A percentile compares a stretch with the other conserved stretches of the same genome.
Evolutionary conservation across 768 basidiomycete species (phyloP).

Genomic region (Mycena floridula): DNA sequence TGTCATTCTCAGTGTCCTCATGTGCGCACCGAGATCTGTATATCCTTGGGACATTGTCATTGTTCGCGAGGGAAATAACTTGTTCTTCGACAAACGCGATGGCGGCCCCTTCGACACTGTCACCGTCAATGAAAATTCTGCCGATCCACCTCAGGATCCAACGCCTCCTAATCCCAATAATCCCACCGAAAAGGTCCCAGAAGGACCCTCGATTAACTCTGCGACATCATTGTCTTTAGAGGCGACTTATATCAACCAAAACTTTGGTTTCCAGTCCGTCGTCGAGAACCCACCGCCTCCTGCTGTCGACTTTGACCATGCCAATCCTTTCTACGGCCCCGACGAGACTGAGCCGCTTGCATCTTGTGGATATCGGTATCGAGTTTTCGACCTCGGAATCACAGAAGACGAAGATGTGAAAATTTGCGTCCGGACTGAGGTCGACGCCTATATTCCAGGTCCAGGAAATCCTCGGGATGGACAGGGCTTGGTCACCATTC

Average conservation of each 20-base stretch:
- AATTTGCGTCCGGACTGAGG: conserved; percentile 92
- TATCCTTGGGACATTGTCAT: conserved; percentile 99
- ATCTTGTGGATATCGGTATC: conserved; percentile 94
- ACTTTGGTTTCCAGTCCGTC: conserved; percentile 95
- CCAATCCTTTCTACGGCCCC: conserved; percentile 93
- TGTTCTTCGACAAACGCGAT: conserved; percentile 97
- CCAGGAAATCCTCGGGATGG: conserved; percentile 60
- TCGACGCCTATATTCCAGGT: conserved; percentile 76
- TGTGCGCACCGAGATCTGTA: conserved; percentile 92
- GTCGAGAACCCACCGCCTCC: conserved; percentile 58
- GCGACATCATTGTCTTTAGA: conserved; percentile 92
- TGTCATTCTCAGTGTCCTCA: conserved; percentile 89
- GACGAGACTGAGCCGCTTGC: conserved; percentile 95
- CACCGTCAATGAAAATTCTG: conserved; percentile 97
- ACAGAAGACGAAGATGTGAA: conserved; percentile 88
- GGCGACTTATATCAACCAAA: conserved; percentile 98
- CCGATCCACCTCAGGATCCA: conserved; percentile 87
- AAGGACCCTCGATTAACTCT: conserved; percentile 84
- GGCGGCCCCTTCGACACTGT: conserved; percentile 96
- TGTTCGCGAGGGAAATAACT: conserved; percentile 83
- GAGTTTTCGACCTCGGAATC: conserved; percentile 88
- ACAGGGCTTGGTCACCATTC: conserved; percentile 82
- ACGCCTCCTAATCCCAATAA: conserved; percentile 74
- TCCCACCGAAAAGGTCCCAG: conserved; percentile 63
- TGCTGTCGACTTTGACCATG: conserved; percentile 69